Percentiles rank a stretch among this genome's conserved stretches.
Evolutionary conservation across 495 filamentous ascomycete species (phyloP).

Genomic region (Penicillium dipodomyicola): DNA sequence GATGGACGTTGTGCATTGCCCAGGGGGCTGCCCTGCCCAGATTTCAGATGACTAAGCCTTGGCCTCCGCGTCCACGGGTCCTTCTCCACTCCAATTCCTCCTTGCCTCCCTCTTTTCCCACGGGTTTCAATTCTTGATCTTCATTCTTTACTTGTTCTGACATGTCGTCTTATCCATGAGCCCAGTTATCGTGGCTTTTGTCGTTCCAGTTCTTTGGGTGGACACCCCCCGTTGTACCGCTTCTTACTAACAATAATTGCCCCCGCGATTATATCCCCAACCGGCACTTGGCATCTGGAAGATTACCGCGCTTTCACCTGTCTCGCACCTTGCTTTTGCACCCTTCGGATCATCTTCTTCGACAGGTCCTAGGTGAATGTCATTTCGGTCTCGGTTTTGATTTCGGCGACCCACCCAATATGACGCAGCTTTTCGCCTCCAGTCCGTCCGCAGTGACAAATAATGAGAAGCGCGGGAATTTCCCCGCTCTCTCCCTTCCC

Average conservation of each 20-base stretch:
- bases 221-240: constrained; percentile 20
- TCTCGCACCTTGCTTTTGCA: constrained; percentile 16
- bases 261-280: constrained; percentile 22
- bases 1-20: neutral
- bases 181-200: constrained; percentile 12
- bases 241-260: constrained; percentile 13
- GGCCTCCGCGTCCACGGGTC: constrained; percentile 16
- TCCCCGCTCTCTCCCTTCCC: constrained; percentile 44
- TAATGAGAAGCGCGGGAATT: constrained; percentile 49
- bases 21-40: no score
- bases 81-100: constrained; percentile 28
- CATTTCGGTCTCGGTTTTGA: neutral
- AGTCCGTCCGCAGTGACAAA: constrained; percentile 40
- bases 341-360: constrained; percentile 2
- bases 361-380: constrained; percentile 5
- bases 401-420: constrained; percentile 18
- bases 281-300: constrained; percentile 16
- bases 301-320: constrained; percentile 8
- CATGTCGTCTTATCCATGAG: constrained; percentile 26
- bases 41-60: constrained; percentile 21
- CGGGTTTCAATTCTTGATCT: constrained; percentile 17
- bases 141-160: constrained; percentile 13
- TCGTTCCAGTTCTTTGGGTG: constrained; percentile 26
- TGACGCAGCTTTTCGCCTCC: constrained; percentile 50
- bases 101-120: constrained; percentile 12